phyloP scores from a whole-genome alignment of 176 grass and related monocot genomes.

The Stipa capillata region DNA sequence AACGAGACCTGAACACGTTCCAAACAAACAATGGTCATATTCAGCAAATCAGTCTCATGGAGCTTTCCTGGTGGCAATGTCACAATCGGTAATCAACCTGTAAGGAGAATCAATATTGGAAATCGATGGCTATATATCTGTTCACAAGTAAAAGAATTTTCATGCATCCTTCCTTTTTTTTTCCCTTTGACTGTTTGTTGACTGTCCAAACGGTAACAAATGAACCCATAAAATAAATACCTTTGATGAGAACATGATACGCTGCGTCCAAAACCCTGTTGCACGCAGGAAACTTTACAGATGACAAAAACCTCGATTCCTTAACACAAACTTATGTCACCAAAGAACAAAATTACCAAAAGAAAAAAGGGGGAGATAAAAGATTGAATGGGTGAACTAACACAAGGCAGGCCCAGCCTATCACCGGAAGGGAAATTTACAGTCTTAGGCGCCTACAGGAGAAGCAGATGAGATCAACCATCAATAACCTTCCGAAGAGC shows the following conservation, averaged over 20 bases:
- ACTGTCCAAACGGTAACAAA: not conserved
- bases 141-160: too few relatives aligned
- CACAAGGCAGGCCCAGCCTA: not conserved
- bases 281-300: slow-evolving; percentile 36
- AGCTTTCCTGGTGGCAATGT: not conserved
- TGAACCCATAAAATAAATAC: not conserved
- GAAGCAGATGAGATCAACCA: slow-evolving; percentile 7
- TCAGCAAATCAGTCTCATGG: not conserved
- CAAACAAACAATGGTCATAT: too few relatives aligned
- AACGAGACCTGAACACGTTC: too few relatives aligned
- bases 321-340: slow-evolving; percentile 16
- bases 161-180: not conserved
- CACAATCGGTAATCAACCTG: not conserved
- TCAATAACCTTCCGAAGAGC: not conserved
- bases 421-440: slow-evolving; percentile 14
- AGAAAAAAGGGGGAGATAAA: not conserved
- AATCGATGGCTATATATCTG: not conserved
- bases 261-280: slow-evolving; percentile 1
- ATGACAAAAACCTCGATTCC: not conserved
- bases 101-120: too few relatives aligned
- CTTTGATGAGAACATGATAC: not conserved
- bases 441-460: not conserved
- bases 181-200: not conserved
- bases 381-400: not conserved
- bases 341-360: slow-evolving; percentile 8